Evolutionary conservation across 495 filamentous ascomycete species (phyloP).

Genomic region (Sordaria brevicollis): DNA sequence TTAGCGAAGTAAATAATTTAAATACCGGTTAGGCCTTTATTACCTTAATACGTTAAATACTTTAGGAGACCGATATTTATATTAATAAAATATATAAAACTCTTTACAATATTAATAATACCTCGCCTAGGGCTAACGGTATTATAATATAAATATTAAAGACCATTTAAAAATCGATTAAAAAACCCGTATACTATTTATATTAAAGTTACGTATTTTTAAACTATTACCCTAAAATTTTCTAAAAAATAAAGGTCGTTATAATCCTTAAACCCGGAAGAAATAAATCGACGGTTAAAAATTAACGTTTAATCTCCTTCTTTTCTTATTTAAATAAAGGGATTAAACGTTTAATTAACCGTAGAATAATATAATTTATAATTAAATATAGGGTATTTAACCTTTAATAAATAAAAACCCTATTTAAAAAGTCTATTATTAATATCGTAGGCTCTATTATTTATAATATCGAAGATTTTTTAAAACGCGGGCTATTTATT

Average conservation of each 20-base stretch:
- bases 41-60: no score
- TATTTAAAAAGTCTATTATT: not conserved
- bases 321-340: no score
- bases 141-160: not conserved
- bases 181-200: not conserved
- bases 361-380: not conserved
- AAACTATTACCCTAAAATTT: no score
- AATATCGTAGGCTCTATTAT: no score
- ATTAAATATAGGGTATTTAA: not conserved
- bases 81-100: not conserved
- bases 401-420: not conserved
- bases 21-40: not conserved
- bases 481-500: no score
- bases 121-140: not conserved
- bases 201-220: no score
- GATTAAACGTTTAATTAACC: not conserved
- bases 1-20: not conserved
- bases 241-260: no score
- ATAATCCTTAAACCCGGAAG: no score
- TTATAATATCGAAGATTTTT: no score
- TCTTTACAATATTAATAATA: not conserved
- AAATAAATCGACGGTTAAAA: no score
- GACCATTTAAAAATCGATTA: not conserved
- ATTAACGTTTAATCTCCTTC: no score
- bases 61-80: accelerated